These are phyloP conservation scores for Lanmaoa rubissima DNA, from an alignment of 768 basidiomycete species.

Conservation along the genomic window DNA sequence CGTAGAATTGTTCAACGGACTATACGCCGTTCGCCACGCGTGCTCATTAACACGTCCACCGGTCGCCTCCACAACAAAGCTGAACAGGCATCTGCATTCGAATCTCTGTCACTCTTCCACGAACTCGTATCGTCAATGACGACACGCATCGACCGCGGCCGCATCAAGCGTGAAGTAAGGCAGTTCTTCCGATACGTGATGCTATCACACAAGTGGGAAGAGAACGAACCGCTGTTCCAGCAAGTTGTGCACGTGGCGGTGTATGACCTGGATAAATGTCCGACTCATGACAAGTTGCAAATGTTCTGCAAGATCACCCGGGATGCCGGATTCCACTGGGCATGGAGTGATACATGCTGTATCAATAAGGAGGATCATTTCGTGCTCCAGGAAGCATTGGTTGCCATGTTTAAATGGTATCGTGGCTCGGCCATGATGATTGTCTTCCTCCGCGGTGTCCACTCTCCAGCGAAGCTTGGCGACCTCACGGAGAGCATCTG, in stretches of 20 bases:
- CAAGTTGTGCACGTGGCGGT: background rate
- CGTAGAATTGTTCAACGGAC: background rate
- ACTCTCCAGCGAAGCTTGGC: background rate
- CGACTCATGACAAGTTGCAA: slow-evolving; percentile 1
- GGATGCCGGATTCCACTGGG: slow-evolving; percentile 6
- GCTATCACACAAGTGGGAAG: slow-evolving; percentile 7
- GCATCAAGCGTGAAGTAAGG: slow-evolving; percentile 4
- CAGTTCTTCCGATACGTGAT: slow-evolving; percentile 4
- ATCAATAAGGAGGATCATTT: background rate
- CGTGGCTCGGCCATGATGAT: background rate
- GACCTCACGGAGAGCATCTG: background rate
- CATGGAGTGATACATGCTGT: slow-evolving; percentile 15
- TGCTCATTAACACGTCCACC: background rate
- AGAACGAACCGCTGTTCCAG: background rate
- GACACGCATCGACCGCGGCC: background rate
- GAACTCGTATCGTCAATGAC: slow-evolving; percentile 1
- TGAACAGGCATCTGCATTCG: background rate
- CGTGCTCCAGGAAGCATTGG: background rate
- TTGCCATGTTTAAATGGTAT: slow-evolving; percentile 8
- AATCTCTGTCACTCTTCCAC: background rate
- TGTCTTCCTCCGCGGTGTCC: slow-evolving; percentile 4
- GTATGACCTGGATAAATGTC: background rate
- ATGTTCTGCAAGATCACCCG: slow-evolving; percentile 4
- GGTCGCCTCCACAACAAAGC: background rate
- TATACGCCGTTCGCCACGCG: background rate